phyloP scores from a whole-genome alignment of 2,329 filamentous ascomycete species.

The Bipolaris bicolor region DNA sequence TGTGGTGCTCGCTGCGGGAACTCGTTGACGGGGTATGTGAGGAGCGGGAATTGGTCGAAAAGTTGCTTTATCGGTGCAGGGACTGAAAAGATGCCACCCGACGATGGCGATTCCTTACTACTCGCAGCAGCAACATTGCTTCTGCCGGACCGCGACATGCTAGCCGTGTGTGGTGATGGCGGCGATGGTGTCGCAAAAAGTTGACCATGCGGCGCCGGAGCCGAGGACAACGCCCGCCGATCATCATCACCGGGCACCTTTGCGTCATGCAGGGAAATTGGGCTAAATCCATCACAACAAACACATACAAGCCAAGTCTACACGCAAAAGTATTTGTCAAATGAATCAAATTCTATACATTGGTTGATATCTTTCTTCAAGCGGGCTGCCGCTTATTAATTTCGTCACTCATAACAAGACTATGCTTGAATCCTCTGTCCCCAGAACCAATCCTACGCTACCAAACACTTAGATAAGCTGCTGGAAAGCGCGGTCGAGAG shows the following conservation, averaged over 20 bases:
- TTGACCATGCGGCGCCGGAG: conserved; percentile 21
- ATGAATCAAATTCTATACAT: conserved; percentile 34
- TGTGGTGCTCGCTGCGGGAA: conserved; percentile 68
- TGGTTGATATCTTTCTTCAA: conserved; percentile 20
- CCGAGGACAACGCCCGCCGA: conserved; percentile 27
- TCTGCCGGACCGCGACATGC: conserved; percentile 28
- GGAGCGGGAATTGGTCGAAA: conserved; percentile 83
- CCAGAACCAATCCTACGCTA: conserved; percentile 10
- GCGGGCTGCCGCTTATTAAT: conserved; percentile 25
- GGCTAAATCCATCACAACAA: neutral
- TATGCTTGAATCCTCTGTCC: neutral
- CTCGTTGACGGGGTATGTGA: conserved; percentile 74
- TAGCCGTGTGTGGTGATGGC: conserved; percentile 20
- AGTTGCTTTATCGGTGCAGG: conserved; percentile 79
- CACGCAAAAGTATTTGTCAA: neutral
- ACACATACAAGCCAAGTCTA: neutral
- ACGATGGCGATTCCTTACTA: conserved; percentile 15
- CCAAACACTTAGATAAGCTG: conserved; percentile 77
- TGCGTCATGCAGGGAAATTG: neutral
- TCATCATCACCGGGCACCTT: neutral
- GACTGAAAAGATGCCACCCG: conserved; percentile 55
- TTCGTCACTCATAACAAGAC: conserved; percentile 15
- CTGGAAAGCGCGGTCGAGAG: conserved; percentile 96
- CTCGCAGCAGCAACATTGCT: conserved; percentile 10
- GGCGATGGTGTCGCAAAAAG: conserved; percentile 29